Percentiles rank a stretch among this genome's conserved stretches.
These are phyloP conservation scores for Venturia oleaginea DNA, from an alignment of 2,329 filamentous ascomycete species.

Conservation along the genomic window DNA sequence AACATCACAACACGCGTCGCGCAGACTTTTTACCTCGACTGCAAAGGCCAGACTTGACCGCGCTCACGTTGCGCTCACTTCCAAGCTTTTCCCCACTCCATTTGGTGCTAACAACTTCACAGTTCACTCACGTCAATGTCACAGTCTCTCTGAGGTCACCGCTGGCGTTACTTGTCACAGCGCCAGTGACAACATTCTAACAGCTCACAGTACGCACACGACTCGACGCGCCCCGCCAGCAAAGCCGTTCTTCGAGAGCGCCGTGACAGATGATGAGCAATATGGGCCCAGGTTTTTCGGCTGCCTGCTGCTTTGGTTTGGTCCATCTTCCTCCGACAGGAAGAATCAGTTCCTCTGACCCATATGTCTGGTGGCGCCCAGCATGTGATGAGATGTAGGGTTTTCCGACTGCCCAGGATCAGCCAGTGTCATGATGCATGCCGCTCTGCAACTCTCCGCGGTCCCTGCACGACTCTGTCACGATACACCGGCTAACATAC, in stretches of 20 bases:
- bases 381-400: constrained; percentile 4
- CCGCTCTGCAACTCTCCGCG: background rate
- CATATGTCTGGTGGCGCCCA: background rate
- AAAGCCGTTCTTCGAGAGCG: background rate
- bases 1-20: background rate
- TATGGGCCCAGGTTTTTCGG: background rate
- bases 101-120: background rate
- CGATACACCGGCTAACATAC: background rate
- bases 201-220: background rate
- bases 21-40: background rate
- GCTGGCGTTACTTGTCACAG: constrained; percentile 1
- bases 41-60: background rate
- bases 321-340: background rate
- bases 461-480: background rate
- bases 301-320: background rate
- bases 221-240: background rate
- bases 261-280: background rate
- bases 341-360: background rate
- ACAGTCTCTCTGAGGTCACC: constrained; percentile 5
- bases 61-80: background rate
- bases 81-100: background rate
- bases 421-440: background rate
- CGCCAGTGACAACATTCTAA: background rate
- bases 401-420: background rate
- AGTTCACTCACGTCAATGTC: constrained; percentile 1